Base-by-base conservation (phyloP, 2,329 filamentous ascomycete genomes). In the Penicillium aurantiogriseum region DNA sequence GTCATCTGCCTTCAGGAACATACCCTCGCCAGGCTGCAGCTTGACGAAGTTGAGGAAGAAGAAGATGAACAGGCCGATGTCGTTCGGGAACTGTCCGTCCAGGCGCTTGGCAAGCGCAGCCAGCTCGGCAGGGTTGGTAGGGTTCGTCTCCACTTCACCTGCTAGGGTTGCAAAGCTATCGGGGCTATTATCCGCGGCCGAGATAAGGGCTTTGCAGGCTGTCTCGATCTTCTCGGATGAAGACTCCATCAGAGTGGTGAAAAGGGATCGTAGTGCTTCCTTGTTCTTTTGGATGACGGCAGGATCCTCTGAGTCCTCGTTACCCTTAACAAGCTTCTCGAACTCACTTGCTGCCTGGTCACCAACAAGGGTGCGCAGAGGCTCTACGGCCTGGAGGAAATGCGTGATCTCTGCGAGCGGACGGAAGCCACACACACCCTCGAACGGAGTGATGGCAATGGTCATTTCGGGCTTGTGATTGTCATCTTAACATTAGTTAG, bases 391-490 rank as follows among this genome's bases (percentile, higher is more conserved):
- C 48, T 85, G 78, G 33, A 96, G 81, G 74, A 97, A 97, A 73
- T 96, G 90, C 0, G 86, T 82, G 61, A 97, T 94, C 77, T 99
- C 92, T 5, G 79, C 81, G 23, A 97, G 80, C 0, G 94, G 94
- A 10, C 94, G 86, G 81, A 99, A 99, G 35, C 94, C 94, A 69
- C 94, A 99, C 35, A 99, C 84, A 0, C 94, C 94, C 73, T 97
- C 93, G 65, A 99, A 99, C 0, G 91, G 88, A 1, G 94, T 97
- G 69, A 99, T 88, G 61, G 94, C 94, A 74, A 99, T 96, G 61
- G 94, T 92, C 94, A 99, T 99, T 78, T 99, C 94, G 35, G 94
- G 94, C 79, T 99, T 99, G 82, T 99, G 94, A 79, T 99, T 99
- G 80, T 97, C 93, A 81, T 99, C 92, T 76, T 40, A 64, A 65